Evolutionary conservation across 805 yeast genomes (phyloP), one percentile per base, ranked within the genome.

Genomic region (Saturnispora kantuleensis): DNA sequence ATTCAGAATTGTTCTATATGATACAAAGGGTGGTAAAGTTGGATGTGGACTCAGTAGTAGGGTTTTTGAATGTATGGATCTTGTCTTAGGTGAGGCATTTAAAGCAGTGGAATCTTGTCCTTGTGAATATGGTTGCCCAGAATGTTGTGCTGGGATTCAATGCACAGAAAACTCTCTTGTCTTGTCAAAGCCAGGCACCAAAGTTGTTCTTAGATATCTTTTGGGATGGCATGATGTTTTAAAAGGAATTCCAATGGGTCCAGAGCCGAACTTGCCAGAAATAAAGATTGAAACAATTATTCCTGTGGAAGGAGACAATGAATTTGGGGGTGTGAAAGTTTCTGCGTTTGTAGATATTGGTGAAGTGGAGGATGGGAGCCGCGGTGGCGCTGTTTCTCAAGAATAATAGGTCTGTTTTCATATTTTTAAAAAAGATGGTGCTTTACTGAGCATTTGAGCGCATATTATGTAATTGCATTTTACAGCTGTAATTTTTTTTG

Each of bases 161-260:
- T 93, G 98, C 63, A 77, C 79, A 45, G 98, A 93, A 61, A 74
- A 74, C 52, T 79, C 82, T 56, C 65, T 82, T 44, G 97, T 93
- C 6, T 65, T 90, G 50, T 87, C 97, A 0, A 93, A 90, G 55
- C 81, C 84, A 10, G 97, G 93, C 0, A 87, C 96, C 0, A 63
- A 74, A 11, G 69, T 90, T 2, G 76, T 90, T 6, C 54, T 89
- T 12, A 78, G 81, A 12, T 56, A 68, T 12, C 67, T 93, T 5
- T 56, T 81, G 28, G 89, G 86, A 0, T 64, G 69, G 28, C 68
- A 67, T 21, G 47, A 79, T 10, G 73, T 76, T 16, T 56, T 69
- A 46, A 67, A 71, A 28, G 65, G 66, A 1, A 70, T 84, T 4
- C 71, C 73, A 1, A 75, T 76, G 56, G 93, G 93, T 0, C 93